phyloP scores from a whole-genome alignment of 306 rosid species.

The Dryas octopetala region DNA sequence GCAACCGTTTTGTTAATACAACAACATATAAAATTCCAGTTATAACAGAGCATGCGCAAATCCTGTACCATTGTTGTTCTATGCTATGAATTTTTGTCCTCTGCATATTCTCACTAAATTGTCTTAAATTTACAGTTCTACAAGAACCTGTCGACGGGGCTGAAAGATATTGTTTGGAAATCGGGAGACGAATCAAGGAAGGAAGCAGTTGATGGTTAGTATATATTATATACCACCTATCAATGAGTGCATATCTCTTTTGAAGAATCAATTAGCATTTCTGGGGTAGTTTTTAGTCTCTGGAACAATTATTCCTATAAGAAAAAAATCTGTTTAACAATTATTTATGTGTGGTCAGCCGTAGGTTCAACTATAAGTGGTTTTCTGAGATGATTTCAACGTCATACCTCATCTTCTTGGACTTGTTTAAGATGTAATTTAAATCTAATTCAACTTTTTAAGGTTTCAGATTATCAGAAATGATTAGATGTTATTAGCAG shows the following conservation, averaged over 20 bases:
- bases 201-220: conserved; percentile 60
- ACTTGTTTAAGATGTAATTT: not conserved
- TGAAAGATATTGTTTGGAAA: conserved; percentile 90
- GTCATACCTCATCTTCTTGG: not conserved
- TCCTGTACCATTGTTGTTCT: not conserved
- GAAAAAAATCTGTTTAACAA: not conserved
- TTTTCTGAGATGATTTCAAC: not conserved
- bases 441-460: not conserved
- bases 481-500: not conserved
- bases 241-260: not conserved
- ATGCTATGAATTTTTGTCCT: not conserved
- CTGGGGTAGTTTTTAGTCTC: conserved; percentile 9
- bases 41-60: not conserved
- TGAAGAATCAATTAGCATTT: not conserved
- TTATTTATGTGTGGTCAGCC: not conserved
- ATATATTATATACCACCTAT: conserved; percentile 6
- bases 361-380: not conserved
- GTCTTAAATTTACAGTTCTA: conserved; percentile 61
- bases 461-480: not conserved
- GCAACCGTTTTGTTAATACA: no score
- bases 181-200: conserved; percentile 59
- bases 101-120: conserved; percentile 20
- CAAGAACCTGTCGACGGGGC: conserved; percentile 68
- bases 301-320: no score
- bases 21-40: not conserved